Base-by-base conservation (phyloP, 2,329 filamentous ascomycete species). In the Volutella citrinella region DNA sequence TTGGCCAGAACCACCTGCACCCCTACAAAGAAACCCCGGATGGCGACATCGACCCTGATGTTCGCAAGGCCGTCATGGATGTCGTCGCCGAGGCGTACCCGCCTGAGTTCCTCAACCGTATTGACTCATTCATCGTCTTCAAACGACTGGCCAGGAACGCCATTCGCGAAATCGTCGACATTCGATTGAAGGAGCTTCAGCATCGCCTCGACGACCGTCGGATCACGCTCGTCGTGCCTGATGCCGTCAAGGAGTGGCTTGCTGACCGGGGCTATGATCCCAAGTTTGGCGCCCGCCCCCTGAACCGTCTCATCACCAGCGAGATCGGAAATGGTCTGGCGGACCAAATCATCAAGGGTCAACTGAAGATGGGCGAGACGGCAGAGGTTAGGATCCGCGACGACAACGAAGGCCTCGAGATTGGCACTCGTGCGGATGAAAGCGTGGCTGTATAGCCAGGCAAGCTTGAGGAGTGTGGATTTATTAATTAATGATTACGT, bases 51-150 rank as follows among this genome's bases (percentile, higher is more conserved):
- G 80, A 84, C 12, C 74, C 80, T 1, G 77, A 79, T 1, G 78
- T 90, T 28, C 87, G 87, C 53, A 71, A 77, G 38, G 82, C 86
- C 1, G 90, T 97, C 34, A 89, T 97, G 81, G 86, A 95, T 53
- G 81, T 94, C 12, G 90, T 97, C 2, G 72, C 83, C 13, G 63
- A 72, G 8, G 71, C 68, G 32, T 83, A 96, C 57, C 81, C 91
- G 6, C 93, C 93, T 4, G 93, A 97, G 59, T 98, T 97, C 71
- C 76, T 97, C 45, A 97, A 98, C 66, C 80, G 93, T 14, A 88
- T 97, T 43, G 91, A 97, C 62, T 91, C 94, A 42, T 96, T 97
- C 67, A 96, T 97, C 59, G 70, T 97, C 55, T 97, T 97, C 73
- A 91, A 90, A 64, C 79, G 91, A 8, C 76, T 97, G 3, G 87